Evolutionary conservation across 2,329 filamentous ascomycete genomes (phyloP).

Genomic region (Colletotrichum nymphaeae): DNA sequence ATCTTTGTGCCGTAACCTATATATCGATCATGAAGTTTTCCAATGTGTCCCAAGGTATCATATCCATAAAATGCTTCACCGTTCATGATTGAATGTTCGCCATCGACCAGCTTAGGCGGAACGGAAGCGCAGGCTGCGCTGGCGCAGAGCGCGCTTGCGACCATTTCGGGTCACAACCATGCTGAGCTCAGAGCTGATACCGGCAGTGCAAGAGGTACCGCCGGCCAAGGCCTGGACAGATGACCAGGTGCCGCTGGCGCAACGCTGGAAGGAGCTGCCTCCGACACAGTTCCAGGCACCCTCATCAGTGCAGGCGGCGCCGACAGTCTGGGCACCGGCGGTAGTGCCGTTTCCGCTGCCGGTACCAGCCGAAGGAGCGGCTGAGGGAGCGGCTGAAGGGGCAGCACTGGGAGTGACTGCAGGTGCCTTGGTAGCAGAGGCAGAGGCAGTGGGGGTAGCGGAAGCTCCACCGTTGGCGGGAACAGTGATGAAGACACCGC

Average conservation of each 20-base stretch:
- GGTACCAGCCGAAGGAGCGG: slow-evolving; percentile 37
- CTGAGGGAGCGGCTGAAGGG: slow-evolving; percentile 22
- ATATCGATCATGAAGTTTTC: no score
- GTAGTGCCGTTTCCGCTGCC: slow-evolving; percentile 28
- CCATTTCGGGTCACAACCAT: slow-evolving; percentile 44
- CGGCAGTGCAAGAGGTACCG: slow-evolving; percentile 58
- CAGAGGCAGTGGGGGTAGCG: slow-evolving; percentile 34
- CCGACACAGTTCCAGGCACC: slow-evolving; percentile 66
- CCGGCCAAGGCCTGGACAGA: slow-evolving; percentile 52
- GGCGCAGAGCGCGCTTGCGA: slow-evolving; percentile 44
- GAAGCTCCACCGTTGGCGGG: slow-evolving; percentile 36
- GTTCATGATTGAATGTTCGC: slow-evolving; percentile 27
- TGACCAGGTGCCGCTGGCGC: slow-evolving; percentile 64
- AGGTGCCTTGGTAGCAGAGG: slow-evolving; percentile 35
- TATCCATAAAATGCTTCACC: slow-evolving; percentile 30
- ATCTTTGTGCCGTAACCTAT: no score
- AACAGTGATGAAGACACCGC: slow-evolving; percentile 55
- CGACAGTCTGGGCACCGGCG: slow-evolving; percentile 49
- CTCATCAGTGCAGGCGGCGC: slow-evolving; percentile 58
- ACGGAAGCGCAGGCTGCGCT: slow-evolving; percentile 33
- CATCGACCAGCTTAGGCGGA: slow-evolving; percentile 36
- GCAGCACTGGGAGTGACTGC: slow-evolving; percentile 25
- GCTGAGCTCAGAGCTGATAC: slow-evolving; percentile 52
- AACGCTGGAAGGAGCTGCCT: slow-evolving; percentile 64
- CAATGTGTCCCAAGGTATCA: slow-evolving; percentile 17